Evolutionary conservation across 306 rosid genomes (phyloP).

Genomic region (Ziziphus jujuba): DNA sequence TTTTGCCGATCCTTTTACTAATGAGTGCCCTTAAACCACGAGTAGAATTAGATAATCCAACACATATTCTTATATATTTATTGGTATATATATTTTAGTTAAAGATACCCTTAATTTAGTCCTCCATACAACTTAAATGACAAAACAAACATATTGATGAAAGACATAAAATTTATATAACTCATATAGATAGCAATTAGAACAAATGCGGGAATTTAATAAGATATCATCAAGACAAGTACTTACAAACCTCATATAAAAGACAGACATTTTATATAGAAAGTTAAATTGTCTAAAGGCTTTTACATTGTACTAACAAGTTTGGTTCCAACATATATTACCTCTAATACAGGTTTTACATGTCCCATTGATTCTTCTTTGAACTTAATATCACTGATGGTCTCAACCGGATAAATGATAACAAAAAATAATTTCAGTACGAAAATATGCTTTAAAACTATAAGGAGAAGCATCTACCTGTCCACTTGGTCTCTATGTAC

Average conservation of each 20-base stretch:
- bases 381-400: slow-evolving; percentile 34
- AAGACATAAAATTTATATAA: too few species aligned
- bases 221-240: background rate
- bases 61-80: too few species aligned
- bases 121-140: too few species aligned
- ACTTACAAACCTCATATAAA: background rate
- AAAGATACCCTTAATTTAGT: too few species aligned
- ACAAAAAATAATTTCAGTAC: slow-evolving; percentile 2
- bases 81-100: too few species aligned
- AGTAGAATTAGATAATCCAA: too few species aligned
- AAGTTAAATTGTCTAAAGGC: background rate
- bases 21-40: too few species aligned
- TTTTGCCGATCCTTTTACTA: too few species aligned
- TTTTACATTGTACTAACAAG: background rate
- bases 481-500: too few species aligned
- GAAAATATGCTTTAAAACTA: background rate
- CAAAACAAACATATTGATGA: too few species aligned
- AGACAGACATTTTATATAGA: background rate
- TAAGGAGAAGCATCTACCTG: too few species aligned
- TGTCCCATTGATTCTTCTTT: slow-evolving; percentile 60
- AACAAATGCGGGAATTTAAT: background rate
- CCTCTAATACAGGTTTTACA: slow-evolving; percentile 55
- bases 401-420: slow-evolving; percentile 58
- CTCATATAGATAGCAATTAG: background rate
- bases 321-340: slow-evolving; percentile 26